Evolutionary conservation across 192 early-diverging fungal species (phyloP), one percentile per base, ranked within the genome.

Genomic region (Backusella circina): DNA sequence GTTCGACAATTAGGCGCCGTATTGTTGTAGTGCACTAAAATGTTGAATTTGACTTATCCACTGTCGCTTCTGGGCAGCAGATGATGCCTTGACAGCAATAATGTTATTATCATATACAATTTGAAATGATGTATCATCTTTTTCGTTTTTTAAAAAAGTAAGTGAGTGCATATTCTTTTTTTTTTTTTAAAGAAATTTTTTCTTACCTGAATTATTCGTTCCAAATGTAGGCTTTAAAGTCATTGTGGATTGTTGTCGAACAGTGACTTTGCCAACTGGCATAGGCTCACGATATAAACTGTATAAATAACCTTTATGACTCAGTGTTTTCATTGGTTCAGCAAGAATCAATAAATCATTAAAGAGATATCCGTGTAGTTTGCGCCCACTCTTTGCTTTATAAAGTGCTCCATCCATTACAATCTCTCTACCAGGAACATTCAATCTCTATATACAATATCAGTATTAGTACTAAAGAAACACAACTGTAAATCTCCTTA

Each of bases 301-400:
- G 38, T 84, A 88, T 9, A 83, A 68, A 36, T 84, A 82, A 10
- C 81, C 81, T 72, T 81, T 77, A 0, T 67, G 71, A 70, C 75
- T 82, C n/a, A 79, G 9, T 4, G 71, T 54, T 61, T 87, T 75
- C 5, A 84, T 61, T 51, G 79, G 79, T 65, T 90, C 84, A 8
- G 85, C 85, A 7, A 96, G 84, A 37, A 94, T 73, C 9, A 94
- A 73, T 72, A 94, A 77, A 76, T 94, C 93, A 73, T 89, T 93
- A 81, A 92, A 94, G 35, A 94, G 77, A 74, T 86, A 91, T 28
- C 75, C 91, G 74, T 91, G 86, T 2, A 96, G 81, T 71, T 92
- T 93, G 32, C 93, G 83, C 13, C 92, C 92, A 72, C 92, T 93
- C 67, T 95, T 96, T 16, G 87, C 85, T 77, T 96, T 96, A 18